Conservation (phyloP, 768 basidiomycete genomes). For the Termitomyces sp. region DNA sequence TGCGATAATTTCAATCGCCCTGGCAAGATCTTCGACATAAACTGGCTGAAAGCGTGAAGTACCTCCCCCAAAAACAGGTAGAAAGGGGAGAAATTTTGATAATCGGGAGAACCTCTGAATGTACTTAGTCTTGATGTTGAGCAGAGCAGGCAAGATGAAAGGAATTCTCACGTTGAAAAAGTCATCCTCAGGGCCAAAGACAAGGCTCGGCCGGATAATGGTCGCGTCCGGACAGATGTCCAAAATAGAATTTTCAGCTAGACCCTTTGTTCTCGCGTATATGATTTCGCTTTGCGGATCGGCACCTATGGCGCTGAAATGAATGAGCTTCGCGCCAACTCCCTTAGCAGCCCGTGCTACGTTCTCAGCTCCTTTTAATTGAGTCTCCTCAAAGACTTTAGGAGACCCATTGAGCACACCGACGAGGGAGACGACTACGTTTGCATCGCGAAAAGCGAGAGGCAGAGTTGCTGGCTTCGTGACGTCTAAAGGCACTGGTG, state of each 20-base stretch:
- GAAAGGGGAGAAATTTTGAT: constrained; percentile 59
- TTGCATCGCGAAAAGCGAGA: constrained; percentile 52
- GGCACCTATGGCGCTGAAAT: constrained; percentile 79
- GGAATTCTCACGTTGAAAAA: constrained; percentile 62
- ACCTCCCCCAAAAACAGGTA: constrained; percentile 80
- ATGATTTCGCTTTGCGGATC: constrained; percentile 53
- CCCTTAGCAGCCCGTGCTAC: constrained; percentile 54
- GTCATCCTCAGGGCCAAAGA: constrained; percentile 75
- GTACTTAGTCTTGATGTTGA: neutral
- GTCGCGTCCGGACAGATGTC: constrained; percentile 48
- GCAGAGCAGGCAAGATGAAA: neutral
- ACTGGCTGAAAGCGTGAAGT: constrained; percentile 67
- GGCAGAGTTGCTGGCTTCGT: constrained; percentile 47
- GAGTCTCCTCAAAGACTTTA: constrained; percentile 56
- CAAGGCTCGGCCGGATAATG: constrained; percentile 67
- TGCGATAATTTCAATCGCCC: constrained; percentile 56
- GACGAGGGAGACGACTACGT: constrained; percentile 65
- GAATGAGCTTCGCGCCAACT: constrained; percentile 57
- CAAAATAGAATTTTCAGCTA: constrained; percentile 59
- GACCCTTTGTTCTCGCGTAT: constrained; percentile 60
- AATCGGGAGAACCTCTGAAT: constrained; percentile 61
- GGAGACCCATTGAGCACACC: constrained; percentile 62
- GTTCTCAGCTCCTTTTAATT: constrained; percentile 66
- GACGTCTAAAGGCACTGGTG: constrained; percentile 49
- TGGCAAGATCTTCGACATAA: constrained; percentile 67